phyloP scores from a whole-genome alignment of 2,329 filamentous ascomycete species.

The Pseudogymnoascus sp. region DNA sequence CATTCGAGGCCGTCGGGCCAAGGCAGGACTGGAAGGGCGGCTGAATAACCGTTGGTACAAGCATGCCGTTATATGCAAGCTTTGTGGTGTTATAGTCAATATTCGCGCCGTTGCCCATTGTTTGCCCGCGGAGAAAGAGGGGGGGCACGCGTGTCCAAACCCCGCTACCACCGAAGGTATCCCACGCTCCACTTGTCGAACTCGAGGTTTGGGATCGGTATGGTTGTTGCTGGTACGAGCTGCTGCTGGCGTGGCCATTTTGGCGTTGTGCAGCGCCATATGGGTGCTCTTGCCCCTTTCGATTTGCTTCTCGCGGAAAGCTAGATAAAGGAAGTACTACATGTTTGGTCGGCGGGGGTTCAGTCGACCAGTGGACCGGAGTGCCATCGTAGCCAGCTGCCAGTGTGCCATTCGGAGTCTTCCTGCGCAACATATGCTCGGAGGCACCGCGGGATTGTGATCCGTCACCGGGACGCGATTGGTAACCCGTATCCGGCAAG shows the following conservation, averaged over 20 bases:
- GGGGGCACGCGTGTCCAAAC: conserved; percentile 8
- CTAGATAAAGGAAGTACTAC: conserved; percentile 60
- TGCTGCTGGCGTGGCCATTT: background rate
- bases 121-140: background rate
- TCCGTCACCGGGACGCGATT: conserved; percentile 12
- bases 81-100: conserved; percentile 17
- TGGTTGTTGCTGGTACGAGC: conserved; percentile 1
- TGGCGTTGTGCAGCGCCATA: background rate
- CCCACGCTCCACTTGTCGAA: background rate
- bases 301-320: background rate
- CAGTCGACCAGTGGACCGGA: conserved; percentile 63
- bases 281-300: background rate
- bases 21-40: conserved; percentile 51
- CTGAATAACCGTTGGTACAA: conserved; percentile 53
- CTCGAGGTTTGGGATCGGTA: background rate
- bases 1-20: conserved; percentile 52
- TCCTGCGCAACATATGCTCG: conserved; percentile 82
- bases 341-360: conserved; percentile 75
- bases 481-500: background rate
- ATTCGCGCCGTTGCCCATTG: conserved; percentile 6
- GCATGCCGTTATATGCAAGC: conserved; percentile 37
- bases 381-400: conserved; percentile 88
- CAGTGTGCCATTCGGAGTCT: conserved; percentile 90
- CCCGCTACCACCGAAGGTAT: conserved; percentile 5
- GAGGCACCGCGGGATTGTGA: conserved; percentile 24